Evolutionary conservation across 2,329 filamentous ascomycete genomes (phyloP), one percentile per base, ranked within the genome.

Genomic region (Akanthomyces lecanii): DNA sequence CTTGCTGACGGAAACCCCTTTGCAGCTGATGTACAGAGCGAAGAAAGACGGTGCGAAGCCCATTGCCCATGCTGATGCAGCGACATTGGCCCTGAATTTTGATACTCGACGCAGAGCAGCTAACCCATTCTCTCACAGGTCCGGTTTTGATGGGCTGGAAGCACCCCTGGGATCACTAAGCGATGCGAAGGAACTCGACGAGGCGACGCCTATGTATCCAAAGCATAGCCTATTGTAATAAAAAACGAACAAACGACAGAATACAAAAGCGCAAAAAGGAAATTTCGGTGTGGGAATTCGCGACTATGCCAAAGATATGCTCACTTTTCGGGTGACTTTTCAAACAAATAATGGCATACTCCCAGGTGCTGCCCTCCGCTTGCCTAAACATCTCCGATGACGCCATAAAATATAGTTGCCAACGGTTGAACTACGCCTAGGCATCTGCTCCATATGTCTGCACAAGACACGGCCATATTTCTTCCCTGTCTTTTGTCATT

Each of bases 91-190:
- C 18, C 5, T 16, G 2, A n/a, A 28, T 21, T 4, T 21, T 5
- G 23, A n/a, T 12, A 7, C 2, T 10, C 12, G 5, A 16, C 45
- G 16, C 21, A n/a, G 18, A 12, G 21, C 28, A 18, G 56, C 61
- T 63, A 63, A 63, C 38, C 11, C 36, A 11, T 21, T 2, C 6
- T 54, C 62, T 18, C 52, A 38, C 66, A 88, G 85, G 85, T 62
- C 84, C 94, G 28, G 94, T 87, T 61, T 81, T 98, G 67, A 76
- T 99, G 71, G 95, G 95, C 75, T 92, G 87, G 89, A 97, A 92
- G 81, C 95, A 98, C 78, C 95, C 92, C 68, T 97, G 92, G 92
- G 93, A 97, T 70, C 92, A 97, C 79, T 97, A 81, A 84, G 77
- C 64, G 67, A 57, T 21, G 45, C 2, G 42, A 14, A 25, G 28